Base-by-base conservation (phyloP, 2,329 filamentous ascomycete species). In the Sporothrix phasma region DNA sequence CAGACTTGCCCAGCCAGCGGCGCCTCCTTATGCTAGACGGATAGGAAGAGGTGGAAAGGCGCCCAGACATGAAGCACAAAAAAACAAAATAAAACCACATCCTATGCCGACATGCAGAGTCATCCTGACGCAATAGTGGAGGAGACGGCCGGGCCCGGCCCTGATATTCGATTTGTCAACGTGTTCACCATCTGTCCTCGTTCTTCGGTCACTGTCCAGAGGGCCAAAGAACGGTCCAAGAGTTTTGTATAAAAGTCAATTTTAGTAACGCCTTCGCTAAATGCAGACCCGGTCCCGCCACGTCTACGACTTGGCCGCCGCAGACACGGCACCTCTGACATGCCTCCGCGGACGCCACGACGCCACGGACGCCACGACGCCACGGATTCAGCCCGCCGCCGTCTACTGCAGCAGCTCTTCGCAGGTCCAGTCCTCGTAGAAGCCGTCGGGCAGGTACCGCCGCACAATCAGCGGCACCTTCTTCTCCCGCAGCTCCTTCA, bases 381-480 rank as follows among this genome's bases (percentile, higher is more conserved):
- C 34, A 13, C 7, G 10, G 10, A 13, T 3, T 13, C 34, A 11
- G 34, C 3, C 34, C 15, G 34, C 15, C 34, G n/a, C 39, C 10
- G 2, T 19, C 45, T 67, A 85, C 75, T 85, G 83, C 63, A 96
- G 83, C 68, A 97, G 81, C 77, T 99, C 94, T 78, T 97, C 94
- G 78, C 92, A 97, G 41, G 92, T 96, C 94, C 94, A 99, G 76
- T 99, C 94, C 82, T 99, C 94, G 77, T 97, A 97, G 79, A 85
- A 96, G 80, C 94, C 94, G 78, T 99, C 94, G 24, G 94, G 94
- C 74, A 99, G 84, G 78, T 97, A 99, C 73, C 94, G 86, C 75
- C 94, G 86, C 68, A 99, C 90, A 64, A 99, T 94, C 66, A 99
- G 78, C 26, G 94, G 94, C 63, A 99, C 96, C 84, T 99, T 99